Evolutionary conservation across 352 stramenopile genomes (phyloP).

Genomic region (Globisporangium spinosum): DNA sequence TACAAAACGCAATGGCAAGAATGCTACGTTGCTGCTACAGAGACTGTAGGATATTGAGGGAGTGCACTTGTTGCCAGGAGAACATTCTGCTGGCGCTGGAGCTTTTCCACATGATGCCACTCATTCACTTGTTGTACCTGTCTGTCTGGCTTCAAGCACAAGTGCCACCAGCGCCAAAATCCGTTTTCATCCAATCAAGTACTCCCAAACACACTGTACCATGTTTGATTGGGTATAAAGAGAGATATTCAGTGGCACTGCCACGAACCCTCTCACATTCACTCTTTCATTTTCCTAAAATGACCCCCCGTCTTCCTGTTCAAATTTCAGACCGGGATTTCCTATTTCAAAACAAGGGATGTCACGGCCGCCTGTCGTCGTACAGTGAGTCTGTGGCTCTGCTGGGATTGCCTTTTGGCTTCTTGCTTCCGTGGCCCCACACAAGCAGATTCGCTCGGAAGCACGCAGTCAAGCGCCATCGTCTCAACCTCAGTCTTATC

Average conservation of each 20-base stretch:
- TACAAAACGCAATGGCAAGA: neutral
- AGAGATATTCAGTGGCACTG: neutral
- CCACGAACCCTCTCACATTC: neutral
- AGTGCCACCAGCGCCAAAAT: neutral
- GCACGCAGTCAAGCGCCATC: neutral
- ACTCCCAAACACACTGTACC: neutral
- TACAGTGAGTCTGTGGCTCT: slow-evolving; percentile 1
- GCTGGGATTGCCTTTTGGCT: neutral
- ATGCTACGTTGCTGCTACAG: neutral
- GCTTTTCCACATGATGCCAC: neutral
- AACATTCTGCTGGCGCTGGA: neutral
- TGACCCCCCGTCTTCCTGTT: neutral
- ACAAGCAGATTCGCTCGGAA: neutral
- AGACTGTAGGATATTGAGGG: neutral
- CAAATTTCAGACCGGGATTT: neutral
- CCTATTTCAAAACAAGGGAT: neutral
- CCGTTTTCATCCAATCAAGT: neutral
- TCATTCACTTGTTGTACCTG: neutral
- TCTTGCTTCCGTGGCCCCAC: neutral
- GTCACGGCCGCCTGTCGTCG: neutral
- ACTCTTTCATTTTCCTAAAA: neutral
- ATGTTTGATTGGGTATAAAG: neutral
- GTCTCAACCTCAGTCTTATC: neutral
- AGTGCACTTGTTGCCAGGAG: neutral
- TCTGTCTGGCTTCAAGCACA: neutral